These are phyloP conservation scores for Pittosporum tobira DNA, from an alignment of 129 eudicot genomes.

Conservation along the genomic window DNA sequence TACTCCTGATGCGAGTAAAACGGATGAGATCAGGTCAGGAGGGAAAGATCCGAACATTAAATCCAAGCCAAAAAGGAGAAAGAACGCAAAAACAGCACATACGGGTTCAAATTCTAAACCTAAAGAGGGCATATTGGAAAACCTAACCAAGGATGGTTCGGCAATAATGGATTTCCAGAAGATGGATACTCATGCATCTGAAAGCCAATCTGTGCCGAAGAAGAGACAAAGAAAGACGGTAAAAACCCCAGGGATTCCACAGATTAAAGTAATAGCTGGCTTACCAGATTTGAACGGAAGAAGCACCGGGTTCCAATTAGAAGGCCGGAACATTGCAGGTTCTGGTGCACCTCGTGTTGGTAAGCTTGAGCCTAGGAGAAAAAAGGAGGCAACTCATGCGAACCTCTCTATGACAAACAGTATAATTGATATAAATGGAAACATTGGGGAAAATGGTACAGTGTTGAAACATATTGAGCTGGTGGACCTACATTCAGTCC, in stretches of 20 bases:
- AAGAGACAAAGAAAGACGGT: slow-evolving; percentile 10
- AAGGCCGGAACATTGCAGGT: neutral
- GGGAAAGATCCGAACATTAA: neutral
- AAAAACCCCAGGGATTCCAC: slow-evolving; percentile 7
- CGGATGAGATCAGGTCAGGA: neutral
- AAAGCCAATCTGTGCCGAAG: slow-evolving; percentile 4
- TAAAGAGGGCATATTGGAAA: neutral
- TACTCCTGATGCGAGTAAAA: neutral
- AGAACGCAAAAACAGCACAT: neutral
- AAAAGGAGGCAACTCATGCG: neutral
- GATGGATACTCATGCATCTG: neutral
- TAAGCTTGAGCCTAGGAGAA: slow-evolving; percentile 10
- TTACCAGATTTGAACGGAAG: slow-evolving; percentile 15
- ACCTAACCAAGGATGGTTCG: slow-evolving; percentile 9
- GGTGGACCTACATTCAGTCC: slow-evolving; percentile 5
- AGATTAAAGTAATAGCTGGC: slow-evolving; percentile 2
- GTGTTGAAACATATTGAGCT: slow-evolving; percentile 6
- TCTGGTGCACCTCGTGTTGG: slow-evolving; percentile 1
- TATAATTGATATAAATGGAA: neutral
- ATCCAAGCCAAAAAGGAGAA: slow-evolving; percentile 3
- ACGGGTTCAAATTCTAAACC: neutral
- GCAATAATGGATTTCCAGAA: slow-evolving; percentile 8
- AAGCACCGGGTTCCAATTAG: neutral
- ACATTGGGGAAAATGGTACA: neutral
- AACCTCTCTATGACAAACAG: neutral